Percentiles rank a stretch among this genome's conserved stretches.
Conservation (phyloP, 2,329 filamentous ascomycete genomes). For the Colletotrichum gigasporum region DNA sequence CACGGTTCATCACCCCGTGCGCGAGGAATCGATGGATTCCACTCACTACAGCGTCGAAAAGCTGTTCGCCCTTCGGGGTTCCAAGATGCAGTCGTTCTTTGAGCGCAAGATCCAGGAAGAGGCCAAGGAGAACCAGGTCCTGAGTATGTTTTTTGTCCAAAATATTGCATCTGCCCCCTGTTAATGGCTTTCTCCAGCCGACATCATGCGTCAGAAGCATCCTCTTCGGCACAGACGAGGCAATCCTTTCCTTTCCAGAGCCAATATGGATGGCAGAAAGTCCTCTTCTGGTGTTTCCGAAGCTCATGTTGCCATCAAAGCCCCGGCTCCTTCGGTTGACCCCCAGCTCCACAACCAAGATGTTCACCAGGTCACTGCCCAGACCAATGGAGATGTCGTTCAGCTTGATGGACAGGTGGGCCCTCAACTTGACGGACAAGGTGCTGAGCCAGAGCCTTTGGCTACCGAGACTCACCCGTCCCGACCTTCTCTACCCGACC, state of each 20-base stretch:
- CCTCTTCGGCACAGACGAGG: slow-evolving; percentile 4
- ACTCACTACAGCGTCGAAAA: slow-evolving; percentile 15
- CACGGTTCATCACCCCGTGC: too few species aligned
- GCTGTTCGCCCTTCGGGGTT: slow-evolving; percentile 24
- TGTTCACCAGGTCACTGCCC: neutral
- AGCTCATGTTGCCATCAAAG: neutral
- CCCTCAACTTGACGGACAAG: slow-evolving; percentile 50
- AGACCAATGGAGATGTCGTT: neutral
- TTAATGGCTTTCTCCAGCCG: too few species aligned
- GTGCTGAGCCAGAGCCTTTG: slow-evolving; percentile 41
- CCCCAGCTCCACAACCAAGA: neutral
- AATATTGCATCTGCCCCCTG: too few species aligned
- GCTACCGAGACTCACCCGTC: slow-evolving; percentile 7
- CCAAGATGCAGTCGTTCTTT: neutral
- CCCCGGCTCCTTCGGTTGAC: neutral
- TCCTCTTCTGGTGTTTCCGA: slow-evolving; percentile 21
- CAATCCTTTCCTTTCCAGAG: slow-evolving; percentile 9
- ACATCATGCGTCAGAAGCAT: slow-evolving; percentile 21
- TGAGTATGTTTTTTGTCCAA: neutral
- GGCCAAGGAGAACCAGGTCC: slow-evolving; percentile 1
- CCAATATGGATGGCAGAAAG: slow-evolving; percentile 16
- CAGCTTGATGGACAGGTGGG: slow-evolving; percentile 25
- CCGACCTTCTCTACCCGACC: slow-evolving; percentile 46
- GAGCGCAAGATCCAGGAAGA: slow-evolving; percentile 21
- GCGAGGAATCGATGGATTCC: slow-evolving; percentile 11